Evolutionary conservation across 352 stramenopile species (phyloP), one percentile per base, ranked within the genome.

Genomic region (Globisporangium irregulare): DNA sequence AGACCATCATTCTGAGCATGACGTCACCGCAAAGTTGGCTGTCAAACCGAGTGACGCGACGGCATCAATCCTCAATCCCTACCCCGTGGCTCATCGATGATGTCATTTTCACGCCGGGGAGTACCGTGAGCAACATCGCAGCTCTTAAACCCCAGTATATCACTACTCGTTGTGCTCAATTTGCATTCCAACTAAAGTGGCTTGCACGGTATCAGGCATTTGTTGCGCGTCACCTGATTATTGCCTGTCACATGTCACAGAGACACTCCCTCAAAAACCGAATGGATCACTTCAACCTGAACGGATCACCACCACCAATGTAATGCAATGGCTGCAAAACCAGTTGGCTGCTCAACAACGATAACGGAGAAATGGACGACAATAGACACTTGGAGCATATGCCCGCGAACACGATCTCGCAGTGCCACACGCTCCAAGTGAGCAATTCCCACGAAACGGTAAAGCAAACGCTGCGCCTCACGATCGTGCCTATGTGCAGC

Each of bases 401-500:
- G 43, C 18, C 18, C 43, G 22, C 7, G 18, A 51, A 9, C 18
- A 51, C 7, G 43, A n/a, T 51, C 43, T 51, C 43, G 43, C 18
- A 51, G 41, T 4, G 4, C 41, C 5, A 9, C 38, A 46, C 38
- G 38, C 38, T 46, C 38, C 12, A 22, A 50, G 7, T n/a, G 18
- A 24, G 43, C 18, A 51, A 51, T 24, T 6, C 43, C 18, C 43
- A 24, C 10, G 43, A 24, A n/a, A 6, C 4, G 29, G 29, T 32
- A 32, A 32, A 10, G 18, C 43, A 10, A 51, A n/a, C 10, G 43
- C 43, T 46, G 38, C 41, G 15, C n/a, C 41, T n/a, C 14, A 50
- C 41, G 6, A 22, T 32, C 43, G 2, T 51, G 1, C 50, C 50
- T 84, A 85, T 18, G 66, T 73, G 51, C 75, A 69, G 29, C 77